Evolutionary conservation across 768 basidiomycete genomes (phyloP), one percentile per base, ranked within the genome.

Genomic region (Rhizopogon vinicolor): DNA sequence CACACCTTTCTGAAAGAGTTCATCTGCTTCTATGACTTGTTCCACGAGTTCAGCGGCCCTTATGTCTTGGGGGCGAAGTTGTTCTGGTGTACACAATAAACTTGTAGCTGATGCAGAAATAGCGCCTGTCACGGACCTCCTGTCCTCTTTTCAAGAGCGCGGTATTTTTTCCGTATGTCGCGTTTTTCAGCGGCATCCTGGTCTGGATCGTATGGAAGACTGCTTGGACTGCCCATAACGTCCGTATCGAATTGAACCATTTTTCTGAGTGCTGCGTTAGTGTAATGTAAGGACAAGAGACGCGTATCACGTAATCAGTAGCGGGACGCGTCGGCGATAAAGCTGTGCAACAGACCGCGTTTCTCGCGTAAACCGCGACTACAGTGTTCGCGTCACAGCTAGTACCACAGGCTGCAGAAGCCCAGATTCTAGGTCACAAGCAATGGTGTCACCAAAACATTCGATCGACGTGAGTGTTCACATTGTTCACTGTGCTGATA

Each of bases 141-240:
- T 29, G 86, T 78, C 52, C 74, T 74, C 59, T 79, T 82, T 44
- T 84, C 78, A 55, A 91, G 71, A 14, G 76, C 71, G 57, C 93
- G 85, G 64, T 93, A 94, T 60, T 82, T 75, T 65, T 85, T 84
- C 42, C 92, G 78, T 7, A 93, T 73, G 41, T 77, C 76, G 59
- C 92, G 84, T 68, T 88, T 86, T 66, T 89, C 86, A 58, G 88
- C 85, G 5, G 86, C 83, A 73, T 93, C 81, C 66, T 93, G 91
- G 68, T 93, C 89, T 9, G 91, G 91, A 65, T 93, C 89, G 64
- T 90, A 93, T 12, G 78, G 73, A 16, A 79, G 69, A 49, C 73
- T 75, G 64, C 52, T 40, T 13, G 53, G n/a, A 41, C 39, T 28
- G 7, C 59, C 62, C 46, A 55, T 54, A 6, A 42, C 49, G 7